phyloP scores from a whole-genome alignment of 73 alveolate species.

The Paramecium pentaurelia region DNA sequence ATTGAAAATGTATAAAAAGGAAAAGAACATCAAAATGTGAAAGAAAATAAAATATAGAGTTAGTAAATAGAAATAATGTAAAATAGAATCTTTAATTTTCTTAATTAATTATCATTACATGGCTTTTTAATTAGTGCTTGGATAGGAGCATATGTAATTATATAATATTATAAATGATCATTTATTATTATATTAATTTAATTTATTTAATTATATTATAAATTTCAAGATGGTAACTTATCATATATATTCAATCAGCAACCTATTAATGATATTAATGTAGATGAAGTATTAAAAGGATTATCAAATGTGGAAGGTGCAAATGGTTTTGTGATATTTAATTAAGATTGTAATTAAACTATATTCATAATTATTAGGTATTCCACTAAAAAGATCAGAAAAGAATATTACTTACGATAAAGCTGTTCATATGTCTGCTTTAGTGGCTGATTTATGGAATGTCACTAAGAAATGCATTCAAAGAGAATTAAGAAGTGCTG shows the following conservation, averaged over 20 bases:
- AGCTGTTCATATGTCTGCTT: constrained; percentile 61
- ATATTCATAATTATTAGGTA: background rate
- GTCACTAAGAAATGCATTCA: constrained; percentile 46
- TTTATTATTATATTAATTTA: background rate
- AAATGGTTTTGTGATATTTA: constrained; percentile 55
- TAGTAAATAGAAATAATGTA: background rate
- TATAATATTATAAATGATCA: background rate
- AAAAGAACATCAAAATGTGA: background rate
- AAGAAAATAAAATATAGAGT: background rate
- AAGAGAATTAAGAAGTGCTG: constrained; percentile 57
- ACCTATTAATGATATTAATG: constrained; percentile 45
- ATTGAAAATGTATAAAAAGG: background rate
- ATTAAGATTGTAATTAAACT: background rate
- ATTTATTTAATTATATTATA: background rate
- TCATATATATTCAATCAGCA: background rate
- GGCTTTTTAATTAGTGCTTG: background rate
- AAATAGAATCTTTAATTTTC: background rate
- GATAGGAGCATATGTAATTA: background rate
- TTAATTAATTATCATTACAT: background rate
- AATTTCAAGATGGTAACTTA: background rate
- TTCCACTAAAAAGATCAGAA: constrained; percentile 58
- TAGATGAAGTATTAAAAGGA: constrained; percentile 43
- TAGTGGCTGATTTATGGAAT: constrained; percentile 60
- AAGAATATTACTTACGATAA: constrained; percentile 51
- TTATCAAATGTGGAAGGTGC: constrained; percentile 57